Evolutionary conservation across 1,284 basidiomycete genomes (phyloP), one percentile per base, ranked within the genome.

Genomic region (Caloboletus inedulis): DNA sequence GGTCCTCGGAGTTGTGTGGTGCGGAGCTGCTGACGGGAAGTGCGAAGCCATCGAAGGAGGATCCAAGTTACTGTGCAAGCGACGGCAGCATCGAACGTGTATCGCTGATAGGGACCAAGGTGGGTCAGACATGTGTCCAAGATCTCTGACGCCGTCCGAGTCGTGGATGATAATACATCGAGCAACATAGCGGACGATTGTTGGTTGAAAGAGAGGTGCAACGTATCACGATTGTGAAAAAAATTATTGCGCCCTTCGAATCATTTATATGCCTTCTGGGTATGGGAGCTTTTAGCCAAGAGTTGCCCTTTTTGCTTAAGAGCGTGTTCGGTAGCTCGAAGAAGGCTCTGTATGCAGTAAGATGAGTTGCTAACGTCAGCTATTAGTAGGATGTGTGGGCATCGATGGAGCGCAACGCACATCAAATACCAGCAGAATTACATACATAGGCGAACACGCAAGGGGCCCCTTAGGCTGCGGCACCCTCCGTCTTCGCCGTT

Each of bases 1-100:
- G 61, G 61, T 7, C 61, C 61, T 31, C 45, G 37, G 29, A 62
- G 49, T 13, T 37, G 37, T 1, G 62, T 62, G 2, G 61, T 64
- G 27, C 41, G 52, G 16, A 54, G 10, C 4, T 16, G 42, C 16
- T 9, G 35, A 13, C 45, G 40, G 6, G 50, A 52, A 7, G 25
- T 29, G 3, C 30, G 36, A 7, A 56, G 2, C 47, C 33, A 56
- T 7, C 34, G 37, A 23, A 44, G 31, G 23, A 55, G 25, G 21
- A 13, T 27, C 47, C 36, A 56, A 16, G 18, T 4, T 1, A 12
- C 23, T 13, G 37, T 23, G 19, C 27, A 44, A 9, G 25, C 34
- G 5, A 39, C 16, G 6, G 27, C 27, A 7, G 27, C 36, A 14
- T 52, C 14, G 3, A 55, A 18, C 4, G 43, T 21, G 4, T 44